These are phyloP conservation scores for Vanderwaltozyma yarrowii DNA, from an alignment of 805 yeast genomes.

Conservation along the genomic window DNA sequence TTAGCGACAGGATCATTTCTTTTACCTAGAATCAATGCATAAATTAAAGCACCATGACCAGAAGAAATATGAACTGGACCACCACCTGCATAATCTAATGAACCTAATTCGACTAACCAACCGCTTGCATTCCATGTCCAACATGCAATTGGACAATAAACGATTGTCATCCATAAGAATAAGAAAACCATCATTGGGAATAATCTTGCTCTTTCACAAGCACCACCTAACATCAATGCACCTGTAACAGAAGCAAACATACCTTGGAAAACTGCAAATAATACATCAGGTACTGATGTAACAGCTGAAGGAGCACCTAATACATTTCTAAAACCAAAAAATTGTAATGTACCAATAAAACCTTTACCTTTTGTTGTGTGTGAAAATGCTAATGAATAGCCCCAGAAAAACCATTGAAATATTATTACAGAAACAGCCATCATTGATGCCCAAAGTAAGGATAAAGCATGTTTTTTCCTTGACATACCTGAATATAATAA, in stretches of 20 bases:
- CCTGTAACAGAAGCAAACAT: constrained; percentile 95
- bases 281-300: constrained; percentile 71
- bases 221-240: constrained; percentile 93
- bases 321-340: constrained; percentile 72
- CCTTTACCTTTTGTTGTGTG: constrained; percentile 49
- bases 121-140: constrained; percentile 98
- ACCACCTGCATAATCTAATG: constrained; percentile 96
- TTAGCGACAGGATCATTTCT: constrained; percentile 67
- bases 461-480: constrained; percentile 91
- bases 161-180: constrained; percentile 90
- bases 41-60: constrained; percentile 91
- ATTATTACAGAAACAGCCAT: constrained; percentile 76
- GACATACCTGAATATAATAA: constrained; percentile 86
- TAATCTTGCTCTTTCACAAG: constrained; percentile 91
- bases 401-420: constrained; percentile 99
- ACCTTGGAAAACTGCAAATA: constrained; percentile 87
- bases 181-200: constrained; percentile 95
- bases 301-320: constrained; percentile 71
- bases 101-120: constrained; percentile 77
- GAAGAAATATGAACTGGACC: constrained; percentile 95
- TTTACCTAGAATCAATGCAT: constrained; percentile 85
- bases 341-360: constrained; percentile 72
- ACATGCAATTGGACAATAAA: constrained; percentile 90
- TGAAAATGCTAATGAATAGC: constrained; percentile 81
- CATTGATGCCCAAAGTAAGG: constrained; percentile 87